These are phyloP conservation scores for Cladosporium cucumerinum DNA, from an alignment of 2,329 filamentous ascomycete genomes.

Conservation along the genomic window DNA sequence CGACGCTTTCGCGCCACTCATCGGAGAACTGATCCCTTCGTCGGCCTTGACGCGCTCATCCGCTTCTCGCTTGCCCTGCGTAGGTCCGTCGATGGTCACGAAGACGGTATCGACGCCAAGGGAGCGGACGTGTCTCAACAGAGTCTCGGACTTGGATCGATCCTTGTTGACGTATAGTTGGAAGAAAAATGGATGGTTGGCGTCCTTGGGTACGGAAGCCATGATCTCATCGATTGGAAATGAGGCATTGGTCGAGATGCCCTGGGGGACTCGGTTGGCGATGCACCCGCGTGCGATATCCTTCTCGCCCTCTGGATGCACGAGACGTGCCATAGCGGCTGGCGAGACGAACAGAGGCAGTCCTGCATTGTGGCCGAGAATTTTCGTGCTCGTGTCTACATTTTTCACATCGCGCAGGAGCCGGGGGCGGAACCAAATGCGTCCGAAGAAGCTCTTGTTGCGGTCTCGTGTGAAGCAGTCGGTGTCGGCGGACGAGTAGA, in stretches of 20 bases:
- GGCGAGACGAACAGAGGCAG: slow-evolving; percentile 40
- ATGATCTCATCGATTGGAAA: slow-evolving; percentile 33
- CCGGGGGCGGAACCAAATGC: slow-evolving; percentile 48
- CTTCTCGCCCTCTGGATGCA: slow-evolving; percentile 39
- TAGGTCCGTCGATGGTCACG: slow-evolving; percentile 58
- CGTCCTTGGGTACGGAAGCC: slow-evolving; percentile 22
- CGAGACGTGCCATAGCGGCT: slow-evolving; percentile 37
- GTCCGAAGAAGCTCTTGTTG: slow-evolving; percentile 43
- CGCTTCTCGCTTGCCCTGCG: slow-evolving; percentile 54
- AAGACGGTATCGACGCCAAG: slow-evolving; percentile 54
- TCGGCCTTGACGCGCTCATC: slow-evolving; percentile 50
- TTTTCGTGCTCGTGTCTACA: slow-evolving; percentile 34
- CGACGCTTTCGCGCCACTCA: slow-evolving; percentile 49
- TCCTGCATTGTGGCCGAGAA: slow-evolving; percentile 33
- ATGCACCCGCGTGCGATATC: slow-evolving; percentile 34
- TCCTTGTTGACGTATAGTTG: slow-evolving; percentile 62
- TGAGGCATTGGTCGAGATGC: slow-evolving; percentile 33
- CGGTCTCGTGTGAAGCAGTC: slow-evolving; percentile 47
- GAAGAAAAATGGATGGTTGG: slow-evolving; percentile 49
- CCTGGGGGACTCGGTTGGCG: slow-evolving; percentile 29
- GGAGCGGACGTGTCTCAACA: slow-evolving; percentile 47
- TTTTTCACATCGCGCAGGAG: slow-evolving; percentile 41
- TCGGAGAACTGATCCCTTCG: slow-evolving; percentile 43
- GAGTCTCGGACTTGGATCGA: slow-evolving; percentile 48
- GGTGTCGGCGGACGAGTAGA: slow-evolving; percentile 51